Conservation (phyloP, 768 basidiomycete genomes). For the Pluteus cervinus region DNA sequence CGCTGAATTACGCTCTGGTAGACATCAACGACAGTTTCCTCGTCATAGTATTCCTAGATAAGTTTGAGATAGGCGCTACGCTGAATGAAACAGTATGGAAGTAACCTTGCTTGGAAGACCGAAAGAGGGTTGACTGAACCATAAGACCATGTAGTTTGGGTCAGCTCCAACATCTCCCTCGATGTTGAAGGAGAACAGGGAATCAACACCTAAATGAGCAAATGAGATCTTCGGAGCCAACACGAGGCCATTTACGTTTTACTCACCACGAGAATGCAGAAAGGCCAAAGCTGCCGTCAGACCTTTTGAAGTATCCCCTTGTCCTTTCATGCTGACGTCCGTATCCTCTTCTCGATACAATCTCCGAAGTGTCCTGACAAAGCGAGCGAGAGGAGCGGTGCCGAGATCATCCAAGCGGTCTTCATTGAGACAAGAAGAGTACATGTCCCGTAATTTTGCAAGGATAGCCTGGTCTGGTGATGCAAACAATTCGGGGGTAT, state of each 20-base stretch:
- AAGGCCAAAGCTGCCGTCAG: constrained; percentile 81
- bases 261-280: constrained; percentile 77
- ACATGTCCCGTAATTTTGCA: constrained; percentile 65
- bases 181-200: constrained; percentile 74
- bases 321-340: constrained; percentile 20
- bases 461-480: constrained; percentile 51
- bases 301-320: constrained; percentile 37
- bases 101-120: constrained; percentile 84
- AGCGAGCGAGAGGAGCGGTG: constrained; percentile 56
- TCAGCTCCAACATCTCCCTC: constrained; percentile 87
- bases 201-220: constrained; percentile 54
- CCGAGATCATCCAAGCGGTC: constrained; percentile 70
- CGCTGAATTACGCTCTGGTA: constrained; percentile 67
- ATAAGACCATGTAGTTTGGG: constrained; percentile 79
- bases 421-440: constrained; percentile 79
- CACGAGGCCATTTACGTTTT: background rate
- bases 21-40: constrained; percentile 57
- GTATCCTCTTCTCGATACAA: constrained; percentile 53
- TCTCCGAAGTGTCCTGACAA: constrained; percentile 55
- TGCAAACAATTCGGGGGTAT: constrained; percentile 15
- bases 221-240: background rate
- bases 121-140: constrained; percentile 77
- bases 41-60: constrained; percentile 82
- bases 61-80: constrained; percentile 1
- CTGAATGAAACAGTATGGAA: constrained; percentile 5